Base-by-base conservation (phyloP, 352 stramenopile genomes). In the Phytopythium chamaehyphon region DNA sequence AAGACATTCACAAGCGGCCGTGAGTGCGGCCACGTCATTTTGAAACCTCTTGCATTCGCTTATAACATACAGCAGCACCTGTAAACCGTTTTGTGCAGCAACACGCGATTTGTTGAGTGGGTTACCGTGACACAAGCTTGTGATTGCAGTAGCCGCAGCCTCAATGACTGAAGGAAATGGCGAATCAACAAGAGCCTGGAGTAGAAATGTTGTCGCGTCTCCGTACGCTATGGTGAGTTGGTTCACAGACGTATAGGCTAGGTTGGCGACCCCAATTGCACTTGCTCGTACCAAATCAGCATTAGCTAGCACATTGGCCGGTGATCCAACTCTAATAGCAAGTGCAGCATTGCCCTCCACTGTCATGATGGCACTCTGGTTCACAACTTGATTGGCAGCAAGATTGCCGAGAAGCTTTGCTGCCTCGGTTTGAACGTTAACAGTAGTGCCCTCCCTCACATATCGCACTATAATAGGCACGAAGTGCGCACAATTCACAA, bases 141-240 rank as follows among this genome's bases (percentile, higher is more conserved):
- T 66, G 26, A 91, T 40, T 23, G 75, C 72, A 4, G 69, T 64
- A 0, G 66, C 70, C 15, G 55, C 74, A 6, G 75, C 71, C 38
- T 90, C 73, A 1, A 88, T 23, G 2, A 88, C 66, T 14, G 46
- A 21, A 2, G 71, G 57, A 46, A 60, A 55, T 9, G 64, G 72
- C 6, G 69, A 55, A 40, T 91, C 77, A 4, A 91, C 81, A 5
- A 87, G 49, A 12, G 85, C 35, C 38, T 91, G 77, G 36, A 91
- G 52, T 18, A 88, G 56, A 8, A 70, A 62, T 0, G 77, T 88
- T 43, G 74, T 77, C 6, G 73, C 72, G 22, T 85, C 82, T 33
- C 76, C 73, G 54, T 91, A 91, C 11, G 77, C 81, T 37, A 91
- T 88, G 1, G 81, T 70, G 12, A 91, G 73, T 47, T 91, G 81